Base-by-base conservation (phyloP, 306 rosid species). In the Glycyrrhiza uralensis region DNA sequence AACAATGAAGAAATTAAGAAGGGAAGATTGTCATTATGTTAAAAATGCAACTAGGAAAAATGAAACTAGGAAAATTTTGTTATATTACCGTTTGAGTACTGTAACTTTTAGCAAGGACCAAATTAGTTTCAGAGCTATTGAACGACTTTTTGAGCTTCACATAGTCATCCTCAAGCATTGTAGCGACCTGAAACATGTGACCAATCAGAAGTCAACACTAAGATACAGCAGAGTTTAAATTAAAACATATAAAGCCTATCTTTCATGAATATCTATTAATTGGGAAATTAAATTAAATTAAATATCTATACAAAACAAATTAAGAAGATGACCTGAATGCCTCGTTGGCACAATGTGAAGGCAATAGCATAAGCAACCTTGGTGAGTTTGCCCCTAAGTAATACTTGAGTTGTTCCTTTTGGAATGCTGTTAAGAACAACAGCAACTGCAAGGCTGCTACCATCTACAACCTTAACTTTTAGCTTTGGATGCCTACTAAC, bases 391-490 rank as follows among this genome's bases (percentile, higher is more conserved):
- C 96, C 96, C 36, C 80, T 83, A 0, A 92, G 80, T 3, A 89
- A 52, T 0, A 92, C 92, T 73, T 89, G 88, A 15, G 87, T 76
- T 11, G 94, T 83, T 42, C 77, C 86, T 63, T 87, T 82, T 1
- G 90, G 94, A 76, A 89, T 83, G 56, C 7, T 79, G 54, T 89
- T 81, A 11, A 89, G 78, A 17, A 92, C 71, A 28, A 83, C 18
- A 42, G 87, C 92, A 67, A 76, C 92, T 4, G 80, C 90, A 10
- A 89, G 80, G 57, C 90, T 85, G 15, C 93, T 87, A 1, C 92
- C 96, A 83, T 92, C 97, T 2, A 92, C 97, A 64, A 92, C 33
- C 79, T 69, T 92, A 19, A 89, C 73, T n/a, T 76, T 84, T 3
- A 92, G 76, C 46, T 80, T 35, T 28, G 96, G 92, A 69, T 83